phyloP scores from a whole-genome alignment of 2,329 filamentous ascomycete genomes.

The Alternaria consortialis region DNA sequence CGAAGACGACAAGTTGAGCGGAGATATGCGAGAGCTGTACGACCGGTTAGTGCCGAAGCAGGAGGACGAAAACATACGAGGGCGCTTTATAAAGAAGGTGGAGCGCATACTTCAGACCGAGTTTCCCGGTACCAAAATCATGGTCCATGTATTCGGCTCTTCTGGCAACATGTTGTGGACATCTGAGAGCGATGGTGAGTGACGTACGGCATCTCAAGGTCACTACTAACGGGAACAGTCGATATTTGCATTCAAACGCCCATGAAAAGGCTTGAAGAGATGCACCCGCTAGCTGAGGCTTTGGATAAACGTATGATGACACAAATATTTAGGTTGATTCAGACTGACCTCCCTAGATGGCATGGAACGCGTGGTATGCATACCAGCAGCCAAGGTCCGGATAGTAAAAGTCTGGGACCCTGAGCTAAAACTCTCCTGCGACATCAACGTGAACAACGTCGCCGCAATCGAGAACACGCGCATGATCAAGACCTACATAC shows the following conservation, averaged over 20 bases:
- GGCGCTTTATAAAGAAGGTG: slow-evolving; percentile 83
- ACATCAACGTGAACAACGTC: slow-evolving; percentile 99
- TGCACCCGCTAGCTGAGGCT: slow-evolving; percentile 89
- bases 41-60: slow-evolving; percentile 82
- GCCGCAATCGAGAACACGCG: slow-evolving; percentile 93
- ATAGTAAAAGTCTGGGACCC: slow-evolving; percentile 99
- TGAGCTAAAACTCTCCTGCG: slow-evolving; percentile 85
- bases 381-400: slow-evolving; percentile 92
- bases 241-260: slow-evolving; percentile 97
- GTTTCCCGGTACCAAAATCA: slow-evolving; percentile 91
- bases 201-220: neutral
- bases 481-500: slow-evolving; percentile 97
- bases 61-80: slow-evolving; percentile 78
- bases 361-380: slow-evolving; percentile 96
- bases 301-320: slow-evolving; percentile 78
- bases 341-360: slow-evolving; percentile 70
- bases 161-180: slow-evolving; percentile 95
- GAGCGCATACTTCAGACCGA: slow-evolving; percentile 87
- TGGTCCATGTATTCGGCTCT: slow-evolving; percentile 95
- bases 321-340: neutral
- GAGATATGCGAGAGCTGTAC: slow-evolving; percentile 87
- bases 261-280: slow-evolving; percentile 85
- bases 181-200: slow-evolving; percentile 90
- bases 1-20: slow-evolving; percentile 67
- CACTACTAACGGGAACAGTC: slow-evolving; percentile 65